phyloP scores from a whole-genome alignment of 208 protist genomes.

The Acanthamoeba castellanii region DNA sequence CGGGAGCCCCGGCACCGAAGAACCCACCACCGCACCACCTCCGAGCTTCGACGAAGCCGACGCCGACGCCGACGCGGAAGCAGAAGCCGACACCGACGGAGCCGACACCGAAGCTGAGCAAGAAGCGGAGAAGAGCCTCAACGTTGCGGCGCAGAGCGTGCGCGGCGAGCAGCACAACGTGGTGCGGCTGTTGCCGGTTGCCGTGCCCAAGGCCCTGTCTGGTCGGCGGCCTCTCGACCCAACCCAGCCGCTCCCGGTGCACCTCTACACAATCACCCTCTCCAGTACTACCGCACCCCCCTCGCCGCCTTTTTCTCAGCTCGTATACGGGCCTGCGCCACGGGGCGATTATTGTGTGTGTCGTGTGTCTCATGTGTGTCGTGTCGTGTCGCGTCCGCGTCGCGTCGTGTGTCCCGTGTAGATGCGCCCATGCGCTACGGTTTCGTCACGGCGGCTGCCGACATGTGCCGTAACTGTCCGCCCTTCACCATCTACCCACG shows the following conservation, averaged over 20 bases:
- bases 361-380: neutral
- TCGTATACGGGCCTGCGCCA: too few relatives aligned
- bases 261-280: neutral
- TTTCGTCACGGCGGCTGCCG: neutral
- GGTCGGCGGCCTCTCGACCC: neutral
- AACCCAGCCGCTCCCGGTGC: neutral
- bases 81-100: too few relatives aligned
- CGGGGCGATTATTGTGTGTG: neutral
- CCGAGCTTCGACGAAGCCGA: neutral
- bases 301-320: too few relatives aligned
- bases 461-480: neutral
- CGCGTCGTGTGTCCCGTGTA: too few relatives aligned
- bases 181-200: neutral
- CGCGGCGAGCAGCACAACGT: neutral
- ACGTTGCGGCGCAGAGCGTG: too few relatives aligned
- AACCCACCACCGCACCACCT: too few relatives aligned
- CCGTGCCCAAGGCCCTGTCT: neutral
- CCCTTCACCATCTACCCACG: neutral
- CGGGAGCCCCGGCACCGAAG: too few relatives aligned
- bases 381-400: too few relatives aligned
- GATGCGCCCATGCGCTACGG: neutral
- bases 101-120: too few relatives aligned
- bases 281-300: too few relatives aligned
- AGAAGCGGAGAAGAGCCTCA: too few relatives aligned
- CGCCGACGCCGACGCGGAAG: neutral